Base-by-base conservation (phyloP, 2,329 filamentous ascomycete genomes). In the Corinectria fuckeliana region DNA sequence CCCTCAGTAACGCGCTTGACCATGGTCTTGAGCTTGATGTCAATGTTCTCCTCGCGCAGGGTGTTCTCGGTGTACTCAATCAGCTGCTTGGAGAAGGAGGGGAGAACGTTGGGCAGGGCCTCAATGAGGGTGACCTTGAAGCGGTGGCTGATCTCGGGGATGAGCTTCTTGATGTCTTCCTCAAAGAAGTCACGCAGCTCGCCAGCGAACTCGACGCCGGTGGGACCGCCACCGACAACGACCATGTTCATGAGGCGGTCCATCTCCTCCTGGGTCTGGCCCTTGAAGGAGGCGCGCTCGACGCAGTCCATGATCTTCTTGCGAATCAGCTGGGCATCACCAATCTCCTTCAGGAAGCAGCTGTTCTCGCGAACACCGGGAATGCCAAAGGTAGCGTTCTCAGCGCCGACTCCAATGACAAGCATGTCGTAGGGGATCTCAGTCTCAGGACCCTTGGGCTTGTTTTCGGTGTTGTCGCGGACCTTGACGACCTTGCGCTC, bases 251-350 rank as follows among this genome's bases (percentile, higher is more conserved):
- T 85, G 71, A 99, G 88, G 69, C 95, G 92, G 82, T 96, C 90
- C 74, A 96, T 83, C 80, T 99, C 96, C 67, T 95, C 92, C 14
- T 86, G 81, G 34, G 86, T 84, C 81, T 99, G 95, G 74, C 93
- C 94, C 86, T 98, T 98, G 89, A 99, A 97, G 63, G 92, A 94
- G 51, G 95, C 95, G 32, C 94, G 97, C 82, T 99, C 95, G 70
- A 97, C 93, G 77, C 95, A 99, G 82, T 99, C 95, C 95, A 99
- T 99, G 79, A 99, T 97, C 80, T 92, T 93, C 85, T 94, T 97
- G 74, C 95, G 92, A 75, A 99, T 99, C 74, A 88, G 87, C 80
- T 99, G 95, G 58, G 95, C 95, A 77, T 99, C 96, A 67, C 86
- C 88, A 74, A 99, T 97, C 81, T 99, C 96, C 85, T 99, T 99